phyloP scores from a whole-genome alignment of 23 red algal genomes.

The Agarophyton chilense region DNA sequence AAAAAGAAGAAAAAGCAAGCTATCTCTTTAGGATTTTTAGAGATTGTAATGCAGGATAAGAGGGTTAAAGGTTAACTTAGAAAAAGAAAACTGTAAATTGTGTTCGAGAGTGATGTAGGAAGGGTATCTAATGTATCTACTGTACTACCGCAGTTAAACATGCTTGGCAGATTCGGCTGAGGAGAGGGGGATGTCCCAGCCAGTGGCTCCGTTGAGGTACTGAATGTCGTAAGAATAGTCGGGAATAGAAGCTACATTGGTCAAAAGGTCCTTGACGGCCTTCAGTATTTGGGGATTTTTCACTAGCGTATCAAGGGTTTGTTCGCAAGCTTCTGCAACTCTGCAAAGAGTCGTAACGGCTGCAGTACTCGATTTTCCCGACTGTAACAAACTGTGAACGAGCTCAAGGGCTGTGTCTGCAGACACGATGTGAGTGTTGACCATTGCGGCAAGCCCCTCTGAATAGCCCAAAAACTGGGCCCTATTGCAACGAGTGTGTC shows the following conservation, averaged over 20 bases:
- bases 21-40: too few relatives aligned
- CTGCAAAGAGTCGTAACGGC: conserved; percentile 25
- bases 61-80: too few relatives aligned
- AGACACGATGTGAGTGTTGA: neutral
- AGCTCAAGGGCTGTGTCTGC: conserved; percentile 14
- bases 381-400: neutral
- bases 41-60: too few relatives aligned
- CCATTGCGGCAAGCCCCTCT: conserved; percentile 24
- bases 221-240: conserved; percentile 22
- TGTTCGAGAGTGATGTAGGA: too few relatives aligned
- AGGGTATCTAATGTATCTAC: too few relatives aligned
- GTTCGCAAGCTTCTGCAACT: neutral
- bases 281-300: neutral
- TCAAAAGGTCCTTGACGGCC: neutral
- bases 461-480: conserved; percentile 44
- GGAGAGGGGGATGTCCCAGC: neutral
- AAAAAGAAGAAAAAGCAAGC: too few relatives aligned
- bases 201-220: conserved; percentile 9
- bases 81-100: too few relatives aligned
- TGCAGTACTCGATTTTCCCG: neutral
- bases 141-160: too few relatives aligned
- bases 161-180: too few relatives aligned
- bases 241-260: neutral
- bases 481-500: conserved; percentile 3
- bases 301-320: neutral